These are phyloP conservation scores for Picochlorum sp. DNA, from an alignment of 139 green algal species.

Conservation along the genomic window DNA sequence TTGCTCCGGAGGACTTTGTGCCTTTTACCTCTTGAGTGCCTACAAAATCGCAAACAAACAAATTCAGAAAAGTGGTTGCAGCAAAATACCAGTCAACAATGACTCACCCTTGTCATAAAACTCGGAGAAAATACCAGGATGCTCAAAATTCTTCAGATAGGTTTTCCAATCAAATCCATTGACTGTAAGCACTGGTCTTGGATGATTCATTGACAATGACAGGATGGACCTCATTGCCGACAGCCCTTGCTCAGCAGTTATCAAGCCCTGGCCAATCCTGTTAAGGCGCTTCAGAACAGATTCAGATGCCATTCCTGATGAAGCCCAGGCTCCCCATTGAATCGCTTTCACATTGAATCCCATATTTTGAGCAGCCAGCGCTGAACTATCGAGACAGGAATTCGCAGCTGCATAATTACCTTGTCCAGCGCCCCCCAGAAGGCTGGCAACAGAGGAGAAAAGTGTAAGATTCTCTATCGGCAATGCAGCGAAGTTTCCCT, in stretches of 20 bases:
- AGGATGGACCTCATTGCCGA: conserved; percentile 18
- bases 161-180: conserved; percentile 28
- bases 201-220: background rate
- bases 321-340: conserved; percentile 76
- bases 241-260: conserved; percentile 35
- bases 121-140: conserved; percentile 20
- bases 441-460: conserved; percentile 56
- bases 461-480: conserved; percentile 24
- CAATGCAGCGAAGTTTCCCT: conserved; percentile 5
- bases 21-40: background rate
- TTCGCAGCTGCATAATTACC: conserved; percentile 45
- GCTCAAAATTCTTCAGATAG: conserved; percentile 14
- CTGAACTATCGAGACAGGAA: conserved; percentile 34
- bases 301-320: conserved; percentile 32
- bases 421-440: conserved; percentile 34
- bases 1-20: background rate
- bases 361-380: background rate
- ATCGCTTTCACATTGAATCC: conserved; percentile 43
- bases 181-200: conserved; percentile 12
- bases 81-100: background rate
- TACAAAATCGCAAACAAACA: background rate
- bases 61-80: background rate
- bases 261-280: conserved; percentile 31
- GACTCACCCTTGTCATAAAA: conserved; percentile 1
- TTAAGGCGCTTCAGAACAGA: conserved; percentile 28